These are phyloP conservation scores for Amaranthus tricolor DNA, from an alignment of 179 eudicot species.

Conservation along the genomic window DNA sequence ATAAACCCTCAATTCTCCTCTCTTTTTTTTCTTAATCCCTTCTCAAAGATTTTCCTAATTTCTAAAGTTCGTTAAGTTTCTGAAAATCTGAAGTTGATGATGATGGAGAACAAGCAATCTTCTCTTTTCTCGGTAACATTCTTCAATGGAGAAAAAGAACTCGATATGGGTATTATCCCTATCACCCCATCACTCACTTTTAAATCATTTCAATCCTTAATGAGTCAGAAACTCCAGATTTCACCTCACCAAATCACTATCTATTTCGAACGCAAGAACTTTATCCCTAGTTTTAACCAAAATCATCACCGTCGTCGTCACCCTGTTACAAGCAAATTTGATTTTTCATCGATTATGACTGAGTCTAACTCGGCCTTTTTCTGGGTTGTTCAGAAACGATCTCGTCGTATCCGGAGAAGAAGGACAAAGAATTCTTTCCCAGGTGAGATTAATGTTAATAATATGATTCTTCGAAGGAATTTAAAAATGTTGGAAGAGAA, in stretches of 20 bases:
- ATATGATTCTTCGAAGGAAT: constrained; percentile 7
- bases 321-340: constrained; percentile 35
- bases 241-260: constrained; percentile 62
- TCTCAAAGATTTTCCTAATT: neutral
- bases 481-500: constrained; percentile 11
- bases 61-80: no score
- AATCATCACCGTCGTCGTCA: constrained; percentile 17
- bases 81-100: neutral
- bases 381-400: constrained; percentile 34
- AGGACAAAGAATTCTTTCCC: neutral
- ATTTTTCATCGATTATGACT: constrained; percentile 17
- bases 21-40: neutral
- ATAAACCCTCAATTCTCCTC: neutral
- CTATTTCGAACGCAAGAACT: constrained; percentile 5
- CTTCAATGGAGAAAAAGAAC: constrained; percentile 57
- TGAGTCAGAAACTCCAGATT: constrained; percentile 47
- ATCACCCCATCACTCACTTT: constrained; percentile 40
- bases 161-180: constrained; percentile 39
- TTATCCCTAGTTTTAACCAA: neutral
- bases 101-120: neutral
- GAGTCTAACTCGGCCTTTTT: constrained; percentile 24
- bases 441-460: neutral
- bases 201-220: constrained; percentile 44
- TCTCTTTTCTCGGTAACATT: constrained; percentile 42
- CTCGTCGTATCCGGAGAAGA: constrained; percentile 26